Evolutionary conservation across 371 early-diverging fungal genomes (phyloP).

Genomic region (Mucor circinelloides): DNA sequence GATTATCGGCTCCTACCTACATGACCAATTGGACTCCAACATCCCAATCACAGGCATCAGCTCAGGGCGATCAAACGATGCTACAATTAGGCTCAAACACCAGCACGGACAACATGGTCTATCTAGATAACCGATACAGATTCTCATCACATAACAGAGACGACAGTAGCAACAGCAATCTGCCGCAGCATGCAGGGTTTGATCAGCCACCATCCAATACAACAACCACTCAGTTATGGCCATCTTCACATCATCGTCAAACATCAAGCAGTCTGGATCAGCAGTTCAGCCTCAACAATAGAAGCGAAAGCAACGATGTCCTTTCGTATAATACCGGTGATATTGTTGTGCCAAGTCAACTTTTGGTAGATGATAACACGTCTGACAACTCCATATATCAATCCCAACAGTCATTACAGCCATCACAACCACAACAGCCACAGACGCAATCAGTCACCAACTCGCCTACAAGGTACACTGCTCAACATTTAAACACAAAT

Average conservation of each 20-base stretch:
- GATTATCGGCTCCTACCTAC: background rate
- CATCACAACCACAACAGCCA: background rate
- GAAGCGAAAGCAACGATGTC: background rate
- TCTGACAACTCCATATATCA: background rate
- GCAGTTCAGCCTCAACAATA: background rate
- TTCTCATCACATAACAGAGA: background rate
- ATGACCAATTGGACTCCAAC: background rate
- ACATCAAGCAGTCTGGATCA: background rate
- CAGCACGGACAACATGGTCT: background rate
- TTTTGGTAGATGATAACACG: background rate
- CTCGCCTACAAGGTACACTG: background rate
- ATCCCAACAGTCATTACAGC: background rate
- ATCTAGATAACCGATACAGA: background rate
- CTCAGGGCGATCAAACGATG: background rate
- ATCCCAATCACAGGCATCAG: background rate
- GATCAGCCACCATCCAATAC: background rate
- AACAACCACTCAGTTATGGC: background rate
- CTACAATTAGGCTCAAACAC: background rate
- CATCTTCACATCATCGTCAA: background rate
- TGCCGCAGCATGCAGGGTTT: background rate
- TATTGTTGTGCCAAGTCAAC: conserved; percentile 10
- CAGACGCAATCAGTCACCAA: background rate
- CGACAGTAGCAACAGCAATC: background rate
- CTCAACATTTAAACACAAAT: background rate
- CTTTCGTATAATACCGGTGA: background rate